A percentile compares a stretch with the other conserved stretches of the same genome.
phyloP scores from a whole-genome alignment of 352 stramenopile genomes.

The Pythium volutum region DNA sequence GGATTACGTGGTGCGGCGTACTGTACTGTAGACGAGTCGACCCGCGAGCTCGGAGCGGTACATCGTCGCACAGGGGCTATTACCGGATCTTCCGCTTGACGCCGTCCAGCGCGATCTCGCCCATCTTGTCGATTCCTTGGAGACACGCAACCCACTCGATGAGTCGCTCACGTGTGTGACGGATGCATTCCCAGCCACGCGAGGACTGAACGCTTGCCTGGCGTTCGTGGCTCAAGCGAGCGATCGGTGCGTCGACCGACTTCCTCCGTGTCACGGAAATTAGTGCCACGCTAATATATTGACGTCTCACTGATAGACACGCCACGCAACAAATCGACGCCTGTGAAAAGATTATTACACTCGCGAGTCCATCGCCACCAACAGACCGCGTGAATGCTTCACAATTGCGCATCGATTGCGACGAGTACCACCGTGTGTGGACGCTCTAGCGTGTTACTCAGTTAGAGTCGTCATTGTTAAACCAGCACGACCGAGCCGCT shows the following conservation, averaged over 20 bases:
- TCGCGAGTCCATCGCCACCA: neutral
- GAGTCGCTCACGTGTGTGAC: neutral
- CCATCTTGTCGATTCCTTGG: slow-evolving; percentile 2
- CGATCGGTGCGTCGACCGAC: slow-evolving; percentile 17
- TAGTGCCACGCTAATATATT: neutral
- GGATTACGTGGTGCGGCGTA: neutral
- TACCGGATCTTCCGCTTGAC: slow-evolving; percentile 1
- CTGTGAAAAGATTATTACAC: slow-evolving; percentile 11
- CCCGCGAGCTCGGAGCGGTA: slow-evolving; percentile 81
- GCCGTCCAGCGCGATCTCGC: neutral
- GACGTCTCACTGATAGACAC: neutral
- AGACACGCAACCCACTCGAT: neutral
- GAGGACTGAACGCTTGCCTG: slow-evolving; percentile 25
- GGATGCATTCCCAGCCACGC: neutral
- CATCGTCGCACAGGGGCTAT: slow-evolving; percentile 41
- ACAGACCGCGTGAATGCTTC: neutral
- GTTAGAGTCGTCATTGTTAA: neutral
- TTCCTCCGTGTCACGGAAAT: neutral
- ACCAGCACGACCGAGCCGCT: neutral
- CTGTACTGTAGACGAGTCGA: slow-evolving; percentile 52
- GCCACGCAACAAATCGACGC: slow-evolving; percentile 7
- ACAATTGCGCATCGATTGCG: neutral
- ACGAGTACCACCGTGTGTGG: slow-evolving; percentile 45
- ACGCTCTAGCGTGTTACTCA: neutral
- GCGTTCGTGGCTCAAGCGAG: slow-evolving; percentile 40